Percentiles rank a stretch among this genome's conserved stretches.
phyloP scores from a whole-genome alignment of 495 filamentous ascomycete genomes.

The Aspergillus campestris region DNA sequence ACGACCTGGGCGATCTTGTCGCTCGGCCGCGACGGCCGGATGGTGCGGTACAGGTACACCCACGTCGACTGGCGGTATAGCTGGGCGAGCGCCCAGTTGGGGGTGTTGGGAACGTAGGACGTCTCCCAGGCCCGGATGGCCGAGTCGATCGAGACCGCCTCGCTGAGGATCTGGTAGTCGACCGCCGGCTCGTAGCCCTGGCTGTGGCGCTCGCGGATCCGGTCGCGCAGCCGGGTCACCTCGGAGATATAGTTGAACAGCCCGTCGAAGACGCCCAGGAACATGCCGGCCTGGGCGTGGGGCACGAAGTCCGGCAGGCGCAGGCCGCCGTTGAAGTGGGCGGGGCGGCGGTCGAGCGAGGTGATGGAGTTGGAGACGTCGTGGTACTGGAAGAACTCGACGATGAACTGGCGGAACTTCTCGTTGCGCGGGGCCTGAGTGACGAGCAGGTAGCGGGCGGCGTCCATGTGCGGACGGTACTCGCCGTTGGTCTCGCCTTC shows the following conservation, averaged over 20 bases:
- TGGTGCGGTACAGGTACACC: conserved; percentile 83
- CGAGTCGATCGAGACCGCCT: conserved; percentile 69
- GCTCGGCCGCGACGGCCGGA: conserved; percentile 63
- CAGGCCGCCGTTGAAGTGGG: conserved; percentile 52
- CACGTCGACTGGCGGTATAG: conserved; percentile 87
- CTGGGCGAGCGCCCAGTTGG: conserved; percentile 66
- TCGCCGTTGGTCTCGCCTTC: conserved; percentile 70
- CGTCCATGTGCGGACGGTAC: conserved; percentile 74
- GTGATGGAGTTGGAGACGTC: conserved; percentile 77
- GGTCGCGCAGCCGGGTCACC: conserved; percentile 70
- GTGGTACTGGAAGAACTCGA: conserved; percentile 91
- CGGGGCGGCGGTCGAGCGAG: conserved; percentile 48
- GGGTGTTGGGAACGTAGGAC: conserved; percentile 57
- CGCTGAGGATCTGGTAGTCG: conserved; percentile 63
- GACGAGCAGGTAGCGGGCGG: conserved; percentile 62
- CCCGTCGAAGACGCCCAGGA: conserved; percentile 83
- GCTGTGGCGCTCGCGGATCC: conserved; percentile 58
- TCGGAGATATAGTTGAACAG: conserved; percentile 73
- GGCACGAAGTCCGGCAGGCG: conserved; percentile 62
- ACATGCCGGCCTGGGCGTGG: conserved; percentile 60
- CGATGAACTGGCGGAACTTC: conserved; percentile 69
- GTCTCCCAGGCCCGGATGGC: conserved; percentile 72
- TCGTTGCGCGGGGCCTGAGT: conserved; percentile 50
- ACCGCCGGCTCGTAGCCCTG: conserved; percentile 59
- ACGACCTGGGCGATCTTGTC: conserved; percentile 65